Evolutionary conservation across 306 rosid genomes (phyloP).

Genomic region (Castanea sativa): DNA sequence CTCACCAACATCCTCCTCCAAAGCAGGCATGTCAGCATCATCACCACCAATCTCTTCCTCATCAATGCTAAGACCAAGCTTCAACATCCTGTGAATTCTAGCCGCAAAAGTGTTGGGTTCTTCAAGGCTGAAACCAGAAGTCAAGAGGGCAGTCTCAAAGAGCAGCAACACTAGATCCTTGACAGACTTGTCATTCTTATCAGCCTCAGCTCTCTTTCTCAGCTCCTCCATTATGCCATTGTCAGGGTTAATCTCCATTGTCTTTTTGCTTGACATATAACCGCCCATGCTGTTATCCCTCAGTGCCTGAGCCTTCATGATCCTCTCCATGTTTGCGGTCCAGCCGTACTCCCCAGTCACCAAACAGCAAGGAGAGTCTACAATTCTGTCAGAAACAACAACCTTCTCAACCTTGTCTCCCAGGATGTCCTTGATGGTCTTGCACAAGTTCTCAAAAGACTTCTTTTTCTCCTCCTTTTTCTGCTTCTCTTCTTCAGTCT

Average conservation of each 20-base stretch:
- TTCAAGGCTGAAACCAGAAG: slow-evolving; percentile 74
- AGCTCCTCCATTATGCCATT: slow-evolving; percentile 75
- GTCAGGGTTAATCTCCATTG: slow-evolving; percentile 79
- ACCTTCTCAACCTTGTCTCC: slow-evolving; percentile 73
- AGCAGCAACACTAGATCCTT: slow-evolving; percentile 67
- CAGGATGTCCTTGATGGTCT: slow-evolving; percentile 51
- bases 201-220: slow-evolving; percentile 67
- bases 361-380: slow-evolving; percentile 68
- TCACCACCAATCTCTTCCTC: slow-evolving; percentile 48
- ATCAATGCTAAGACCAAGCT: slow-evolving; percentile 60
- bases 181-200: slow-evolving; percentile 59
- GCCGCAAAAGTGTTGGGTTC: slow-evolving; percentile 67
- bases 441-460: slow-evolving; percentile 63
- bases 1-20: slow-evolving; percentile 61
- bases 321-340: slow-evolving; percentile 76
- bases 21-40: slow-evolving; percentile 59
- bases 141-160: slow-evolving; percentile 58
- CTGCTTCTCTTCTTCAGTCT: slow-evolving; percentile 60
- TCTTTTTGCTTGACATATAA: slow-evolving; percentile 76
- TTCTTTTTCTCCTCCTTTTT: slow-evolving; percentile 61
- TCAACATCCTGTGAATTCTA: slow-evolving; percentile 74
- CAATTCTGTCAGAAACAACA: slow-evolving; percentile 62
- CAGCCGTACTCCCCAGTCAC: slow-evolving; percentile 76
- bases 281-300: slow-evolving; percentile 63
- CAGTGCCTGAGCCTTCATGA: slow-evolving; percentile 72